These are phyloP conservation scores for Ascomycota sp. DNA, from an alignment of 2,329 filamentous ascomycete species.

Conservation along the genomic window DNA sequence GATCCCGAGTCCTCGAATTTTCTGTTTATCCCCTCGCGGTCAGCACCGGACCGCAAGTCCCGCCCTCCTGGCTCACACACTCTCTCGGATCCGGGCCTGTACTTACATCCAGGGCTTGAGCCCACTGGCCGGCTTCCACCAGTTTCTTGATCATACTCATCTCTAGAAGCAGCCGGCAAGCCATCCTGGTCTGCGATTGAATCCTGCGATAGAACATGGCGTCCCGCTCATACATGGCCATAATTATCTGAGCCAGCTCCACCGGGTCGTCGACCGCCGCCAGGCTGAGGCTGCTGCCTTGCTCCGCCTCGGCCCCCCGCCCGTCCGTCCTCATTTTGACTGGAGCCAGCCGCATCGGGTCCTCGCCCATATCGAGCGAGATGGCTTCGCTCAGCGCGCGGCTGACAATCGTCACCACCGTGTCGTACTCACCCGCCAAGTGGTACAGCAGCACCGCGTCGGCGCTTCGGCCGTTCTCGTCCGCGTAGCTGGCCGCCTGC, in stretches of 20 bases:
- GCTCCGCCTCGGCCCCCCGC: constrained; percentile 13
- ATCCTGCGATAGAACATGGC: constrained; percentile 40
- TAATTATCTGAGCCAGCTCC: constrained; percentile 39
- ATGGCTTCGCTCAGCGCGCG: constrained; percentile 79
- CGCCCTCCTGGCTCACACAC: too few species aligned
- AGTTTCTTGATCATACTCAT: constrained; percentile 40
- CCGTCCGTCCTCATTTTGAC: constrained; percentile 46
- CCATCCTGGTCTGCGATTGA: constrained; percentile 32
- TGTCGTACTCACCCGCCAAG: constrained; percentile 85
- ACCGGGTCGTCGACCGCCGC: constrained; percentile 40
- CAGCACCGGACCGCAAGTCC: too few species aligned
- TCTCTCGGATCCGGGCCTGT: too few species aligned
- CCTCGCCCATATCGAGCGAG: constrained; percentile 66
- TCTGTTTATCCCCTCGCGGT: too few species aligned
- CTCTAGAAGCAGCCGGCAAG: constrained; percentile 34
- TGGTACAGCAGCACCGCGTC: constrained; percentile 92
- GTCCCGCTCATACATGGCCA: constrained; percentile 40
- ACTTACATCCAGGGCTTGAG: constrained; percentile 36
- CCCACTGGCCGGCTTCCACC: constrained; percentile 34
- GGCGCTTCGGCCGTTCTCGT: constrained; percentile 81
- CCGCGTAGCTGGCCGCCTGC: constrained; percentile 77
- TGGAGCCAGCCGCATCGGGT: constrained; percentile 57
- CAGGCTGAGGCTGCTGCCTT: constrained; percentile 37
- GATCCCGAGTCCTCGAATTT: constrained; percentile 54
- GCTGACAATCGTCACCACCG: constrained; percentile 77